These are phyloP conservation scores for Cairneyella variabilis DNA, from an alignment of 495 filamentous ascomycete species.

Conservation along the genomic window DNA sequence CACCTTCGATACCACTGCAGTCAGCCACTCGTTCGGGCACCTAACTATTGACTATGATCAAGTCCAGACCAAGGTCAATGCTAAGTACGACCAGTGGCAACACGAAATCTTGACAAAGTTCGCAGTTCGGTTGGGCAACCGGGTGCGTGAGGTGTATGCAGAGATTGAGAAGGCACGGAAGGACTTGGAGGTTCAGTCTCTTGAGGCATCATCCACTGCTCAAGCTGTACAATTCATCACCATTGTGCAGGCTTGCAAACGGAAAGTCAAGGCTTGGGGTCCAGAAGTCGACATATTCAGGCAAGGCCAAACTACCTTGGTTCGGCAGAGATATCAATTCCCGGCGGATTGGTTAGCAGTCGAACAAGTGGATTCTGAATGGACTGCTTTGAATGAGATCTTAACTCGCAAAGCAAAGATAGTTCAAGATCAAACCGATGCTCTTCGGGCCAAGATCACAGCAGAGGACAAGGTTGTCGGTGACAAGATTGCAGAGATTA, in stretches of 20 bases:
- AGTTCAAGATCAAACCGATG: constrained; percentile 93
- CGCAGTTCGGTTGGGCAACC: constrained; percentile 79
- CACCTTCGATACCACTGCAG: constrained; percentile 94
- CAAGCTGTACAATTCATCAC: constrained; percentile 98
- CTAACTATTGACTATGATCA: constrained; percentile 96
- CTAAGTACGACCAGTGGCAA: constrained; percentile 99
- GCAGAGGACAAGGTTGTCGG: constrained; percentile 89
- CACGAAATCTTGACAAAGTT: constrained; percentile 94
- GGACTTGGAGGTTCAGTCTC: constrained; percentile 83
- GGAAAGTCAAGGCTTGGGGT: constrained; percentile 88
- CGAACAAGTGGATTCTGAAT: constrained; percentile 90
- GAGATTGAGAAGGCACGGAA: constrained; percentile 84
- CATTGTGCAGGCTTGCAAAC: constrained; percentile 90
- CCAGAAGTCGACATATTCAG: constrained; percentile 94
- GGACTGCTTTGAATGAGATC: constrained; percentile 85
- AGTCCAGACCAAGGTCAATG: constrained; percentile 95
- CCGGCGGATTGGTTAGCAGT: constrained; percentile 89
- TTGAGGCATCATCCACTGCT: constrained; percentile 89
- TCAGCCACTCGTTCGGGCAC: constrained; percentile 85
- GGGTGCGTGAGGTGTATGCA: constrained; percentile 82
- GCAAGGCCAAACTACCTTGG: constrained; percentile 86
- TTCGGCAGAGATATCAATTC: constrained; percentile 88
- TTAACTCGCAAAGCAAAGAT: constrained; percentile 87
- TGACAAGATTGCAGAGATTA: constrained; percentile 80
- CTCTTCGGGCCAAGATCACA: constrained; percentile 87